phyloP scores from a whole-genome alignment of 176 grass and related monocot species.

The Pontederia paniculata region DNA sequence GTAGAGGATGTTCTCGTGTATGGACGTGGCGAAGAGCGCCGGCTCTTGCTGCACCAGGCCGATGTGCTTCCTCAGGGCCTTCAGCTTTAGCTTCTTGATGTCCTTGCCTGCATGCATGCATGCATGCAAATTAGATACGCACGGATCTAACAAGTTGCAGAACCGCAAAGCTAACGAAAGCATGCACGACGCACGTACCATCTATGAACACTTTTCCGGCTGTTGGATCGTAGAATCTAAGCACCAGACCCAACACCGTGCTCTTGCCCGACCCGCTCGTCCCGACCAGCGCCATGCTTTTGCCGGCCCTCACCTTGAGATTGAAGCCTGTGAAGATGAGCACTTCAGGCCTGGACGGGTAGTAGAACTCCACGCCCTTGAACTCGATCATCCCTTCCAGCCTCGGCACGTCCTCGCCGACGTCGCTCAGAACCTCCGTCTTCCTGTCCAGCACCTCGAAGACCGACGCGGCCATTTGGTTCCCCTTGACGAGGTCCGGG shows the following conservation, averaged over 20 bases:
- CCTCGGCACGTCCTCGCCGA: constrained; percentile 54
- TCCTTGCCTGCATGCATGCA: constrained; percentile 65
- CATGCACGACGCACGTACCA: constrained; percentile 26
- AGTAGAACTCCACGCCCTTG: constrained; percentile 57
- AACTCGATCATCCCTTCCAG: constrained; percentile 70
- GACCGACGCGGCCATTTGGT: constrained; percentile 88
- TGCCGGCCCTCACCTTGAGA: constrained; percentile 75
- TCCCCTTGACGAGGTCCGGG: constrained; percentile 92
- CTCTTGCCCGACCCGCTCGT: constrained; percentile 98
- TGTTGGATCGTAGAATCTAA: constrained; percentile 70
- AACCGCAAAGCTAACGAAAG: not conserved
- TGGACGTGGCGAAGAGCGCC: constrained; percentile 82
- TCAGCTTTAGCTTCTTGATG: constrained; percentile 70
- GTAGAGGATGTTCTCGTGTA: constrained; percentile 85
- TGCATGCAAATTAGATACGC: not conserved
- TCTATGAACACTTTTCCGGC: constrained; percentile 79
- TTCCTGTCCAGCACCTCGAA: constrained; percentile 86
- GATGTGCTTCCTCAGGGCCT: constrained; percentile 70
- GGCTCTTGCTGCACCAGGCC: constrained; percentile 92
- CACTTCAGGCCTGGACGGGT: constrained; percentile 71
- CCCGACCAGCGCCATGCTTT: constrained; percentile 92
- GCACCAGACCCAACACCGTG: constrained; percentile 65
- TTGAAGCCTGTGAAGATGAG: constrained; percentile 66
- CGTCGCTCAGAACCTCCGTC: constrained; percentile 51
- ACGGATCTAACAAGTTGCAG: too few relatives aligned